These are phyloP conservation scores for Rhizophora apiculata DNA, from an alignment of 345 rosid species.

Conservation along the genomic window DNA sequence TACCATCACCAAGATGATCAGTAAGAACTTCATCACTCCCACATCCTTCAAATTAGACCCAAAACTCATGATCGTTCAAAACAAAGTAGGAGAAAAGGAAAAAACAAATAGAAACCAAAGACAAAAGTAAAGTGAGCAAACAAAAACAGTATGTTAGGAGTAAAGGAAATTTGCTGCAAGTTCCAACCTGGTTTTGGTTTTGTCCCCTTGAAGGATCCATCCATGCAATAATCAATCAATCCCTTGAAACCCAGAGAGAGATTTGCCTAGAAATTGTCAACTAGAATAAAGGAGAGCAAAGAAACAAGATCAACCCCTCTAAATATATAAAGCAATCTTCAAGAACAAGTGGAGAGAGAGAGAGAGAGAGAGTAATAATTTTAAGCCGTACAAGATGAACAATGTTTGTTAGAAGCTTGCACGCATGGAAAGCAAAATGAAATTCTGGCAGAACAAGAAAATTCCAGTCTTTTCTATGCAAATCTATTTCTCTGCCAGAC, in stretches of 20 bases:
- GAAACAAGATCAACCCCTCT: background rate
- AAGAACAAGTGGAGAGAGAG: constrained; percentile 1
- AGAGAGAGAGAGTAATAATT: constrained; percentile 23
- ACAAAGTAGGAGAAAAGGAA: background rate
- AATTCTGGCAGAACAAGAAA: constrained; percentile 7
- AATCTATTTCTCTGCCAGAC: constrained; percentile 11
- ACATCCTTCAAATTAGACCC: background rate
- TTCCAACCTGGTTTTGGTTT: constrained; percentile 51
- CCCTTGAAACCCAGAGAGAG: constrained; percentile 10
- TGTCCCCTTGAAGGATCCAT: constrained; percentile 63
- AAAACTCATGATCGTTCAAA: background rate
- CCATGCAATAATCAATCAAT: constrained; percentile 38
- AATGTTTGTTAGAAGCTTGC: constrained; percentile 28
- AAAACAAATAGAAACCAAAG: background rate
- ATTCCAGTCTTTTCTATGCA: constrained; percentile 10
- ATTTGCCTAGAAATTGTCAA: background rate
- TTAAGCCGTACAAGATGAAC: constrained; percentile 31
- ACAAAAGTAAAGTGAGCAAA: constrained; percentile 5
- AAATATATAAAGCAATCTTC: constrained; percentile 8
- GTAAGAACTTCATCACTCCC: no score
- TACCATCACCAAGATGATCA: no score
- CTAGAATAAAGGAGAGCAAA: background rate
- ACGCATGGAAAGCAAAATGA: constrained; percentile 32
- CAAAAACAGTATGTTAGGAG: background rate
- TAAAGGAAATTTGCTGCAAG: background rate